Conservation (phyloP, 106 monocot species). For the Xerophyta viscosa region DNA sequence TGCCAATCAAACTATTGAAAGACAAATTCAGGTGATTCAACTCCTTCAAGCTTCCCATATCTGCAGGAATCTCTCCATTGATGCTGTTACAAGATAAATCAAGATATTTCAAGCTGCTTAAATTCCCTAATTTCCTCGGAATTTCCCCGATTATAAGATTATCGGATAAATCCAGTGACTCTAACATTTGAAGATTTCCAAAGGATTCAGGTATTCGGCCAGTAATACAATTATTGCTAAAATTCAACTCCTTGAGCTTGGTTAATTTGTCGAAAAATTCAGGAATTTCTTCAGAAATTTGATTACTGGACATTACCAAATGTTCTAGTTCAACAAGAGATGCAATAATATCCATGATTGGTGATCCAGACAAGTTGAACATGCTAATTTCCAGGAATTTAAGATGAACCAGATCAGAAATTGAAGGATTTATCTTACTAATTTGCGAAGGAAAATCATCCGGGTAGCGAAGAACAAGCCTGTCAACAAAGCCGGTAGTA, state of each 20-base stretch:
- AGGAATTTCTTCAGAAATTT: too few species aligned
- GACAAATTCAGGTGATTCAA: too few species aligned
- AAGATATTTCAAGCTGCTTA: background rate
- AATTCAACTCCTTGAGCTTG: too few species aligned
- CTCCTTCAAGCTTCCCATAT: too few species aligned
- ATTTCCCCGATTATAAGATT: background rate
- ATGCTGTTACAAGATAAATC: background rate
- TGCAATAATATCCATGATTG: too few species aligned
- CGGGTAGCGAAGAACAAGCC: conserved; percentile 12
- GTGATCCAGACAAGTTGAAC: too few species aligned
- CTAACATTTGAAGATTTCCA: background rate
- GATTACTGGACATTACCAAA: too few species aligned
- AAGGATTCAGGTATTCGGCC: too few species aligned
- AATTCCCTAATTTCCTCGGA: background rate
- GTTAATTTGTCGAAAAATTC: too few species aligned
- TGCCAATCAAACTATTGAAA: background rate
- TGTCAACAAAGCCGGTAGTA: conserved; percentile 19
- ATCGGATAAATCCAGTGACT: too few species aligned
- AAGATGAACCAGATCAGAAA: conserved; percentile 16
- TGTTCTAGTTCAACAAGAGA: too few species aligned
- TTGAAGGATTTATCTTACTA: conserved; percentile 23
- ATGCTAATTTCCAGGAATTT: conserved; percentile 4
- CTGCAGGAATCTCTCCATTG: background rate
- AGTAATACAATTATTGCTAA: too few species aligned
- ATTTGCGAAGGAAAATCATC: background rate